Conservation (phyloP, 495 filamentous ascomycete genomes). For the Cudoniella acicularis region DNA sequence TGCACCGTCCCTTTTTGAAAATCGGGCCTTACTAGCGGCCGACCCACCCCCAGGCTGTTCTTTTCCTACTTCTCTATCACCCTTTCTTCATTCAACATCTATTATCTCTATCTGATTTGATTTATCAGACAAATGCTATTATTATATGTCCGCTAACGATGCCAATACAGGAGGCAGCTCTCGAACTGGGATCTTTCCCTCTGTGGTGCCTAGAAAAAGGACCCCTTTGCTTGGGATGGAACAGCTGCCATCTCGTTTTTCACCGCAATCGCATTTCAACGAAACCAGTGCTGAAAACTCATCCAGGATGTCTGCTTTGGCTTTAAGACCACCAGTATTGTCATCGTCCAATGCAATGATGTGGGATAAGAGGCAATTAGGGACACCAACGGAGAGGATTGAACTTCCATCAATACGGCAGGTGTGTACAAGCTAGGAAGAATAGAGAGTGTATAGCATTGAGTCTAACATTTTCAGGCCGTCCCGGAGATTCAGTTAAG, state of each 20-base stretch:
- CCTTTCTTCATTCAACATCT: too few relatives aligned
- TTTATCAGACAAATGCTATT: not conserved
- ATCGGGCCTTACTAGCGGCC: not conserved
- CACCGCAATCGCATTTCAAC: slow-evolving; percentile 3
- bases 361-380: slow-evolving; percentile 10
- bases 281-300: not conserved
- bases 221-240: slow-evolving; percentile 8
- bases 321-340: not conserved
- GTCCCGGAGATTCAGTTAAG: slow-evolving; percentile 33
- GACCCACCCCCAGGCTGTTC: not conserved
- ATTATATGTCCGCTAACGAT: slow-evolving; percentile 5
- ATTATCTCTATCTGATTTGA: too few relatives aligned
- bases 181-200: slow-evolving; percentile 1
- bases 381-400: slow-evolving; percentile 28
- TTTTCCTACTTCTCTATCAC: not conserved
- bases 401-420: slow-evolving; percentile 42
- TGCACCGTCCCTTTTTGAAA: not conserved
- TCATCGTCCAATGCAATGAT: slow-evolving; percentile 10
- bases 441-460: too few relatives aligned
- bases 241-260: slow-evolving; percentile 11
- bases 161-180: slow-evolving; percentile 3
- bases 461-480: slow-evolving; percentile 39
- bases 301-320: slow-evolving; percentile 9
- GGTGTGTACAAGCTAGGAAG: too few relatives aligned
- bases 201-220: not conserved